These are phyloP conservation scores for Mucor plumbeus DNA, from an alignment of 371 early-diverging fungal species.

Conservation along the genomic window DNA sequence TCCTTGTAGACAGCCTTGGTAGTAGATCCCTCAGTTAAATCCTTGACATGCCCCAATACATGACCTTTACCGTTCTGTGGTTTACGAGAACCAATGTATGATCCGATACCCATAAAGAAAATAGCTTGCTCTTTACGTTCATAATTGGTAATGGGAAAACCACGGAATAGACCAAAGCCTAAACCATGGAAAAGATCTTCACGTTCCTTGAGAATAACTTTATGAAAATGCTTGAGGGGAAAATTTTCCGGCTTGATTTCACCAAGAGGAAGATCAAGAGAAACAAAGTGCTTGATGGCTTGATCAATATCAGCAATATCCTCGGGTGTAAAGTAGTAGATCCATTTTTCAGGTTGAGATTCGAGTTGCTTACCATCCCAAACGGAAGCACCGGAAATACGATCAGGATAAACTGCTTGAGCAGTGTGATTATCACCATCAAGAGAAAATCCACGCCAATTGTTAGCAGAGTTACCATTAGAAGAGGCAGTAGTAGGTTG, in stretches of 20 bases:
- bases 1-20: constrained; percentile 44
- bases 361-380: constrained; percentile 53
- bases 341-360: constrained; percentile 44
- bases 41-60: constrained; percentile 53
- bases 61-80: constrained; percentile 52
- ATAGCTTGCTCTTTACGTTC: constrained; percentile 44
- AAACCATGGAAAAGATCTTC: constrained; percentile 38
- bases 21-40: constrained; percentile 42
- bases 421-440: constrained; percentile 20
- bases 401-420: constrained; percentile 38
- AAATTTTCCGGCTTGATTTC: constrained; percentile 34
- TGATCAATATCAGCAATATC: constrained; percentile 46
- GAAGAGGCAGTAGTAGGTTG: neutral
- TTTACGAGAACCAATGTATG: constrained; percentile 47
- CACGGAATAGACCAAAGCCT: constrained; percentile 47
- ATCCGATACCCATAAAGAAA: constrained; percentile 52
- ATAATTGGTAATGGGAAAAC: constrained; percentile 43
- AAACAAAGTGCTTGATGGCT: constrained; percentile 39
- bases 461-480: neutral
- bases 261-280: constrained; percentile 34
- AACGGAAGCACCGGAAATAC: constrained; percentile 40
- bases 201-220: constrained; percentile 33
- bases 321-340: constrained; percentile 40
- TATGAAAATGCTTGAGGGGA: constrained; percentile 37
- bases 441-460: constrained; percentile 22